Conservation (phyloP, 2,329 filamentous ascomycete genomes). For the Dothideomycetes sp. region DNA sequence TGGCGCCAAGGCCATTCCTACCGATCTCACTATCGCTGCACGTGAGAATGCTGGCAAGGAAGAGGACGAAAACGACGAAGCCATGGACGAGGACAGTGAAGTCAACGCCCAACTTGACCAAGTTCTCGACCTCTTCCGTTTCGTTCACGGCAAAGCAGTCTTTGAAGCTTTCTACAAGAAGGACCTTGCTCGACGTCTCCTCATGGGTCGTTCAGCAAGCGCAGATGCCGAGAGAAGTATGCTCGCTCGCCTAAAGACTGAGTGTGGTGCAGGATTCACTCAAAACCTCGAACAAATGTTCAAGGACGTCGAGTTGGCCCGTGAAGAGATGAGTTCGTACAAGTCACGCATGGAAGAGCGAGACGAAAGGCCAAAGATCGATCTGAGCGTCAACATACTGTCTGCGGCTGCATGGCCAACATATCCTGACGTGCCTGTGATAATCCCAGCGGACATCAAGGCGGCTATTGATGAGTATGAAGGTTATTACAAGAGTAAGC, state of each 20-base stretch:
- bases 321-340: constrained; percentile 88
- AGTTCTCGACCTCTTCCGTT: constrained; percentile 87
- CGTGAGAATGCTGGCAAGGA: constrained; percentile 49
- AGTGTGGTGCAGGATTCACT: constrained; percentile 90
- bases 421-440: constrained; percentile 68
- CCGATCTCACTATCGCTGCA: constrained; percentile 49
- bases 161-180: constrained; percentile 99
- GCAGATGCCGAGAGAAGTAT: constrained; percentile 94
- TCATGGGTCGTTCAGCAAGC: constrained; percentile 88
- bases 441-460: constrained; percentile 66
- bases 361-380: constrained; percentile 46
- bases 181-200: constrained; percentile 76
- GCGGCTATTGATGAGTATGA: constrained; percentile 76
- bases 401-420: constrained; percentile 87
- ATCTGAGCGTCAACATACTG: constrained; percentile 81
- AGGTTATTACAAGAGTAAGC: constrained; percentile 76
- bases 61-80: constrained; percentile 50
- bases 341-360: constrained; percentile 57
- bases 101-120: constrained; percentile 88
- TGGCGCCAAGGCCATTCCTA: constrained; percentile 73
- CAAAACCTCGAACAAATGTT: constrained; percentile 99
- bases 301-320: constrained; percentile 88
- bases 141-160: constrained; percentile 93
- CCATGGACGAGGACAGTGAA: constrained; percentile 82
- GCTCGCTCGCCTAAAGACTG: constrained; percentile 81